A percentile compares a stretch with the other conserved stretches of the same genome.
Evolutionary conservation across 2,329 filamentous ascomycete genomes (phyloP).

Genomic region (Coniochaeta prunicola): DNA sequence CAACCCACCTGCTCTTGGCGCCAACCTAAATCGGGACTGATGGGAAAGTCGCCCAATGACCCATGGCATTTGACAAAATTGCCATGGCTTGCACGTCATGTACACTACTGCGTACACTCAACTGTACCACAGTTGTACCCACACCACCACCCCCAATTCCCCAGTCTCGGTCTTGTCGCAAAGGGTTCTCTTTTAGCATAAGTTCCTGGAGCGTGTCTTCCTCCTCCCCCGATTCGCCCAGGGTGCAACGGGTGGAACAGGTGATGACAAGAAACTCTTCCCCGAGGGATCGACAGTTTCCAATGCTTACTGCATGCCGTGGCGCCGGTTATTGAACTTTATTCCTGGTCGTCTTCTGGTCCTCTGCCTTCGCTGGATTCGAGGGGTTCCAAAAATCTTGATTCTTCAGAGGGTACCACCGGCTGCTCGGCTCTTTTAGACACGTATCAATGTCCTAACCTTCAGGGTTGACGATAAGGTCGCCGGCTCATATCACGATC

Average conservation of each 20-base stretch:
- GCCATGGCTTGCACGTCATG: not conserved
- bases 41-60: not conserved
- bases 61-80: slow-evolving; percentile 1
- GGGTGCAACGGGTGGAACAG: not conserved
- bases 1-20: not conserved
- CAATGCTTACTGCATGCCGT: not conserved
- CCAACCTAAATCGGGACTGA: not conserved
- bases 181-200: not conserved
- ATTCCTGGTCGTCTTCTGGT: not conserved
- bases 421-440: not conserved
- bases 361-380: not conserved
- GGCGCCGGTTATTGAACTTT: not conserved
- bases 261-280: not conserved
- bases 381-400: not conserved
- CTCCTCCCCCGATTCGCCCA: not conserved
- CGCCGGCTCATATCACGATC: not conserved
- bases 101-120: not conserved
- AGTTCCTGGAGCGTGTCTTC: not conserved
- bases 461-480: not conserved
- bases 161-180: not conserved
- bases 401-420: not conserved
- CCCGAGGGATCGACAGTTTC: not conserved
- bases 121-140: not conserved
- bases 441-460: not conserved
- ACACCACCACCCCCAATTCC: too few species aligned